Evolutionary conservation across 345 rosid genomes (phyloP), one percentile per base, ranked within the genome.

Genomic region (rapeseed (Brassica napus)): DNA sequence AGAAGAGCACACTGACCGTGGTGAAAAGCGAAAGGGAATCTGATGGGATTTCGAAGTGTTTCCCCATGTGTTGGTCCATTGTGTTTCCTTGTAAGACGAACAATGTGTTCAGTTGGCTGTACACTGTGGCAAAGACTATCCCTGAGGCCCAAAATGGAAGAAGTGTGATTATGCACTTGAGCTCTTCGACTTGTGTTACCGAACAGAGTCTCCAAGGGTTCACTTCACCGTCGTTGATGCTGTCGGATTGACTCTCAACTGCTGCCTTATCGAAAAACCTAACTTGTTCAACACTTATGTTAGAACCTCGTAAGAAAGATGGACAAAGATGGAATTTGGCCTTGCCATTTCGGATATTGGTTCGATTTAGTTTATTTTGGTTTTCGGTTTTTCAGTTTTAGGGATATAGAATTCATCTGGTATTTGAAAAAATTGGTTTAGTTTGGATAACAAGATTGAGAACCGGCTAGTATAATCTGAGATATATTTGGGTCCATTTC

Each of bases 211-310:
- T 86, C 98, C 98, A 94, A 3, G 89, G 87, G 55, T 89, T 79
- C 69, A 77, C 42, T 7, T 73, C 74, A 30, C 84, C 91, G 6
- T 77, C 81, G 73, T 91, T 89, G 68, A 71, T 35, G 6, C 75
- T 74, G 28, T 92, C 98, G 0, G 72, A 71, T 72, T 78, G 77
- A 18, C 82, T 86, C 82, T 88, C 91, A 62, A 91, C 97, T 0
- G 98, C 96, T 14, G 98, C 98, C 90, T 88, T 92, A 78, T 94
- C 98, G 58, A 92, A 90, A 83, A 91, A 94, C 80, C 97, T 94
- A 82, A 57, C 31, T 72, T 42, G 5, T 49, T 49, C 18, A 49
- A 49, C 57, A 49, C 7, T 49, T 49, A 4, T 7, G 57, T 49
- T 49, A 49, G 57, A 49, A 49, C 15, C 18, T 42, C 4, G 11